These are phyloP conservation scores for Tulasnella sp. DNA, from an alignment of 768 basidiomycete genomes.

Conservation along the genomic window DNA sequence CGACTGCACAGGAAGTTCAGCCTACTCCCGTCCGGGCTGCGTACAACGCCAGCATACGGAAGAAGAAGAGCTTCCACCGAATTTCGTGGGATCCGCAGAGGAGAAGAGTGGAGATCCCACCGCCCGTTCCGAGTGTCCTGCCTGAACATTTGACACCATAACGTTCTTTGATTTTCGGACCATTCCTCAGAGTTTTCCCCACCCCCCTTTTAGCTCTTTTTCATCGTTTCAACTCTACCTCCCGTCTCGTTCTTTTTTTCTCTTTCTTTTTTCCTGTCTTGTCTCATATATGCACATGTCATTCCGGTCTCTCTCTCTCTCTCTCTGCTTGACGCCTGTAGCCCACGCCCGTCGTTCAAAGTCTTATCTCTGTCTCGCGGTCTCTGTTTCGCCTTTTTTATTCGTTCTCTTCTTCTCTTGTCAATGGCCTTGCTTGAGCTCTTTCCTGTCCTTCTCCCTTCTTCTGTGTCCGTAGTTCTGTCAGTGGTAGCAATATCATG, in stretches of 20 bases:
- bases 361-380: neutral
- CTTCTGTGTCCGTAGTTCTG: conserved; percentile 1
- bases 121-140: neutral
- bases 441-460: neutral
- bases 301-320: neutral
- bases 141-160: conserved; percentile 9
- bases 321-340: neutral
- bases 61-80: conserved; percentile 23
- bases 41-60: conserved; percentile 12
- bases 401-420: neutral
- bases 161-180: neutral
- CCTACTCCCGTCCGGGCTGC: conserved; percentile 16
- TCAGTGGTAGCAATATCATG: conserved; percentile 12
- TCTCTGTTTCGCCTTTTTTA: conserved; percentile 15
- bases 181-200: neutral
- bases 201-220: neutral
- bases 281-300: neutral
- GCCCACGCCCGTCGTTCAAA: conserved; percentile 8
- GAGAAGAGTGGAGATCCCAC: neutral
- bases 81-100: conserved; percentile 16
- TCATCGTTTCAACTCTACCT: neutral
- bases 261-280: neutral
- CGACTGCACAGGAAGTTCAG: neutral
- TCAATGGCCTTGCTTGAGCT: neutral
- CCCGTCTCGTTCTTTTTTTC: neutral